These are phyloP conservation scores for Tolypocladium ovalisporum DNA, from an alignment of 2,329 filamentous ascomycete genomes.

Conservation along the genomic window DNA sequence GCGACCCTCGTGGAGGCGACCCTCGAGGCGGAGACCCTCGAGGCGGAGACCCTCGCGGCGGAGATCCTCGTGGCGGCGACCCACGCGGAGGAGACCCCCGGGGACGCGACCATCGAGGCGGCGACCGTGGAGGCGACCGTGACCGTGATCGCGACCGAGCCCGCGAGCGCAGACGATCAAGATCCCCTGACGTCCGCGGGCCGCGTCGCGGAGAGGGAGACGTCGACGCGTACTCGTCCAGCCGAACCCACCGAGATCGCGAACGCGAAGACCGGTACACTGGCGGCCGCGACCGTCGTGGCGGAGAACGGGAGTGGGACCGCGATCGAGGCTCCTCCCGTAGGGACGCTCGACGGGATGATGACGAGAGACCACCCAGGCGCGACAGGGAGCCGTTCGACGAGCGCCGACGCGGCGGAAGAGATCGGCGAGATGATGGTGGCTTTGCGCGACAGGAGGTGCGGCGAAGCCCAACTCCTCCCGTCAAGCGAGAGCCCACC, in stretches of 20 bases:
- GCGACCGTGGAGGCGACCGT: slow-evolving; percentile 35
- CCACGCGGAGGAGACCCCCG: slow-evolving; percentile 23
- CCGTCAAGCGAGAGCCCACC: slow-evolving; percentile 88
- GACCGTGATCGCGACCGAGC: slow-evolving; percentile 28
- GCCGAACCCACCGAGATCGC: slow-evolving; percentile 81
- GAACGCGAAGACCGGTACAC: slow-evolving; percentile 90
- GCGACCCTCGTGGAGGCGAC: slow-evolving; percentile 35
- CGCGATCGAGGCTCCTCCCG: slow-evolving; percentile 53
- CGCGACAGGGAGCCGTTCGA: slow-evolving; percentile 45
- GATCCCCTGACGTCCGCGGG: slow-evolving; percentile 66
- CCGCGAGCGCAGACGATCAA: slow-evolving; percentile 63
- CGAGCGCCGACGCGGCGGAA: slow-evolving; percentile 40
- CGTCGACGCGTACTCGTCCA: slow-evolving; percentile 86
- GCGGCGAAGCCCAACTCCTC: slow-evolving; percentile 66
- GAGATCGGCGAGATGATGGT: slow-evolving; percentile 29
- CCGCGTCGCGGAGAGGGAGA: slow-evolving; percentile 62
- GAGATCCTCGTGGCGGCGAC: slow-evolving; percentile 36
- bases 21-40: slow-evolving; percentile 24
- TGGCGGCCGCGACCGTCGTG: slow-evolving; percentile 48
- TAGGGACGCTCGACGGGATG: slow-evolving; percentile 54
- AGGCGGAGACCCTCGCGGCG: slow-evolving; percentile 41
- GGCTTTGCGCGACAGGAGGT: slow-evolving; percentile 34
- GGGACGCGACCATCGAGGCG: slow-evolving; percentile 41
- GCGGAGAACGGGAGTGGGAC: slow-evolving; percentile 67
- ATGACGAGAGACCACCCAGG: slow-evolving; percentile 46